Evolutionary conservation across 1,284 basidiomycete species (phyloP).

Genomic region (Tylopilus sp.): DNA sequence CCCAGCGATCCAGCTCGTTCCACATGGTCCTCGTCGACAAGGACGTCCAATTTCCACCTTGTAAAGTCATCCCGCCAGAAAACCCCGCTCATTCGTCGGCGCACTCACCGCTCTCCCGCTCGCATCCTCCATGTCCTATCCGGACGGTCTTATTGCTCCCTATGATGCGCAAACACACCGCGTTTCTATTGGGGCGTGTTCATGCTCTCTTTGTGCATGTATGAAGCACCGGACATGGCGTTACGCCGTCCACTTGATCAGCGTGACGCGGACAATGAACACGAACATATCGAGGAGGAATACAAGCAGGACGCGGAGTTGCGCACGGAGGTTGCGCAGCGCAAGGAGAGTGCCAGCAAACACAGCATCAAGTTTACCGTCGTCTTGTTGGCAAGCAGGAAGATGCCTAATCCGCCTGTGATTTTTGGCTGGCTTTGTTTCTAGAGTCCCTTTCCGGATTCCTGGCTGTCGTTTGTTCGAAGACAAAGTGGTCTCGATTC

Average conservation of each 20-base stretch:
- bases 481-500: slow-evolving; percentile 91
- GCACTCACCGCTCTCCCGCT: slow-evolving; percentile 92
- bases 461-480: slow-evolving; percentile 87
- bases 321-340: slow-evolving; percentile 79
- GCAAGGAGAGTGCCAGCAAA: slow-evolving; percentile 76
- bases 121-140: slow-evolving; percentile 87
- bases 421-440: background rate
- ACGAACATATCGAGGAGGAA: slow-evolving; percentile 75
- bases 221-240: slow-evolving; percentile 64
- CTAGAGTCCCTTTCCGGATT: slow-evolving; percentile 84
- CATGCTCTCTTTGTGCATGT: slow-evolving; percentile 88
- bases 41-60: slow-evolving; percentile 83
- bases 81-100: slow-evolving; percentile 60
- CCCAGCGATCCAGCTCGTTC: slow-evolving; percentile 78
- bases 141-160: slow-evolving; percentile 96
- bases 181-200: slow-evolving; percentile 93
- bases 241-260: slow-evolving; percentile 64
- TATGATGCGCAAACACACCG: slow-evolving; percentile 91
- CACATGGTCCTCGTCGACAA: slow-evolving; percentile 87
- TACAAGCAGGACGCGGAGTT: slow-evolving; percentile 63
- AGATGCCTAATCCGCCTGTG: background rate
- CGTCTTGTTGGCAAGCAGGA: background rate
- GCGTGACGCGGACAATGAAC: slow-evolving; percentile 62
- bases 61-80: slow-evolving; percentile 75
- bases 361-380: background rate